These are phyloP conservation scores for Linnemannia elongata DNA, from an alignment of 192 early-diverging fungal genomes.

Conservation along the genomic window DNA sequence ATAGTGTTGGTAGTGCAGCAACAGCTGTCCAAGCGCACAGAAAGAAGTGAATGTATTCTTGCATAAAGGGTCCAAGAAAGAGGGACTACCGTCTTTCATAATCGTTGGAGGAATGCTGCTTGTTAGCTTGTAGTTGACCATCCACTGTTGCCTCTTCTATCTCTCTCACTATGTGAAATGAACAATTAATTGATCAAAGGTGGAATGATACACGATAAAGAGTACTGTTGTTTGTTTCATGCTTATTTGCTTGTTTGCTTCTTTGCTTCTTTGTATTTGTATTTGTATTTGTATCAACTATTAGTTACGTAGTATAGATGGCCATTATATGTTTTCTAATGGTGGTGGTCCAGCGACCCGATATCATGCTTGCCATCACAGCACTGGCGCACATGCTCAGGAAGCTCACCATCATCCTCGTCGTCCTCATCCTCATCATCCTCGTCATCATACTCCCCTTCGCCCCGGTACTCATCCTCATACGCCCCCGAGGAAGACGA, in stretches of 20 bases:
- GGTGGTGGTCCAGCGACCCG: constrained; percentile 39
- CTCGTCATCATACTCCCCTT: constrained; percentile 18
- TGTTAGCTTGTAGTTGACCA: too few species aligned
- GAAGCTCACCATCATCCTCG: constrained; percentile 44
- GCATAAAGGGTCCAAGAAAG: background rate
- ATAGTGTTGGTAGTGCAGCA: background rate
- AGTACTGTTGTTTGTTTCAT: too few species aligned
- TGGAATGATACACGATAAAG: too few species aligned
- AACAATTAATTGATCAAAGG: too few species aligned
- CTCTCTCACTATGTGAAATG: too few species aligned
- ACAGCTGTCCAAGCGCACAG: background rate
- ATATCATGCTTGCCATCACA: constrained; percentile 56
- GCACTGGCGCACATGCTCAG: constrained; percentile 52
- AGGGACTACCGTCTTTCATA: too few species aligned
- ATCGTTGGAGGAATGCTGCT: too few species aligned
- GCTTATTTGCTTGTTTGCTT: too few species aligned
- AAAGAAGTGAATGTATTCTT: background rate
- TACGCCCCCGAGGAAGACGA: constrained; percentile 3
- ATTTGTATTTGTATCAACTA: too few species aligned
- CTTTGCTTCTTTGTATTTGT: too few species aligned
- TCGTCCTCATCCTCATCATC: constrained; percentile 25
- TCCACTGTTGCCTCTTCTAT: too few species aligned
- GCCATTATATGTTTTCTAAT: background rate
- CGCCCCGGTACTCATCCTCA: constrained; percentile 29
- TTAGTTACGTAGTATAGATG: too few species aligned